phyloP scores from a whole-genome alignment of 257 asterid species.

The Solanum chiquidenum region DNA sequence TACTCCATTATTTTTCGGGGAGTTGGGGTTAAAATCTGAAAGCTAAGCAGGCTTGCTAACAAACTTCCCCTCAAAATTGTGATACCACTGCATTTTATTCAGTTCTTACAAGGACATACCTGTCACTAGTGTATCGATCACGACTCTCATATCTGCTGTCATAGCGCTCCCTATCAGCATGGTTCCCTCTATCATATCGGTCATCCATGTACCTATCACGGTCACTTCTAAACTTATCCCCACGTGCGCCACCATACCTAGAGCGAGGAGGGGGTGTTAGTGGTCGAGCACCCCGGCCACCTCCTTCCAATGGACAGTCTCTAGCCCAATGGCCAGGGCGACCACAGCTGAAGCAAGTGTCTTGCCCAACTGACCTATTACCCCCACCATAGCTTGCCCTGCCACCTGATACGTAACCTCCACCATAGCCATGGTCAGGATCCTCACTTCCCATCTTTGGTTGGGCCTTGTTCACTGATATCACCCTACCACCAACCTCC shows the following conservation, averaged over 20 bases:
- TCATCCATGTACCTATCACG: slow-evolving; percentile 53
- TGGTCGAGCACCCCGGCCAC: slow-evolving; percentile 64
- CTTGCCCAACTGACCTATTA: slow-evolving; percentile 69
- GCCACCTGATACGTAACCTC: slow-evolving; percentile 57
- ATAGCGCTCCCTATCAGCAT: slow-evolving; percentile 43
- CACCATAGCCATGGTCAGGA: slow-evolving; percentile 48
- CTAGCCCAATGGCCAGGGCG: slow-evolving; percentile 99
- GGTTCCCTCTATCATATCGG: slow-evolving; percentile 63
- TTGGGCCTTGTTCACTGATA: slow-evolving; percentile 94
- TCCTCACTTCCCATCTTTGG: slow-evolving; percentile 80
- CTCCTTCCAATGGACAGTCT: slow-evolving; percentile 86
- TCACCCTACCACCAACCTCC: slow-evolving; percentile 76
- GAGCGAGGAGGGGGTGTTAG: slow-evolving; percentile 68
- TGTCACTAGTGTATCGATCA: slow-evolving; percentile 57
- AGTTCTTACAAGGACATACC: slow-evolving; percentile 21
- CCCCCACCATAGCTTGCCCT: slow-evolving; percentile 66
- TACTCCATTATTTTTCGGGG: neutral
- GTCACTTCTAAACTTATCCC: slow-evolving; percentile 66
- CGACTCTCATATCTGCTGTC: slow-evolving; percentile 65
- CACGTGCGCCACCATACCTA: slow-evolving; percentile 66
- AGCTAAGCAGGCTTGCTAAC: neutral
- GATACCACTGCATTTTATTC: neutral
- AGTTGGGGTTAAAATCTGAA: neutral
- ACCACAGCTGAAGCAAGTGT: slow-evolving; percentile 94
- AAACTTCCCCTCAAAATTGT: neutral